Evolutionary conservation across 257 asterid species (phyloP).

Genomic region (Forsythia viridissima): DNA sequence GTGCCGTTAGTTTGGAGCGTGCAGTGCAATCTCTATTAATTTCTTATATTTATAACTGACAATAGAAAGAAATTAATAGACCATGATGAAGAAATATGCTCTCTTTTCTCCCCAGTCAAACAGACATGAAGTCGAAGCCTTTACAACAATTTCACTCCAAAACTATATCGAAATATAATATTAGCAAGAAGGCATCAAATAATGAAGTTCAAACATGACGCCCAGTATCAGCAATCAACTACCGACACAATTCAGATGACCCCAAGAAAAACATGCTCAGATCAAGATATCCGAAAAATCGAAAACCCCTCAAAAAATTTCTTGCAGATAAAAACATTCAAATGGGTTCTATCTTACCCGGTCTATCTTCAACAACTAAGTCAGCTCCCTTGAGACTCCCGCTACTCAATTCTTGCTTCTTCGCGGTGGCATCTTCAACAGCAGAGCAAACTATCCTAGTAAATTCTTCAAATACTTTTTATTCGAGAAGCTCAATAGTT

Average conservation of each 20-base stretch:
- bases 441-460: constrained; percentile 62
- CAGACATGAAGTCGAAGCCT: neutral
- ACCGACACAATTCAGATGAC: neutral
- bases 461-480: constrained; percentile 36
- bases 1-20: no score
- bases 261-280: neutral
- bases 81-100: constrained; percentile 11
- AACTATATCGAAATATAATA: neutral
- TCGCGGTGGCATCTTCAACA: constrained; percentile 63
- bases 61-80: constrained; percentile 10
- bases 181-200: neutral
- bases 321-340: neutral
- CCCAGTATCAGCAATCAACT: constrained; percentile 12
- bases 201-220: constrained; percentile 1
- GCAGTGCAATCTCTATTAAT: no score
- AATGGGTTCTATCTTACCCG: constrained; percentile 40
- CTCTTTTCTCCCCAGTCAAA: neutral
- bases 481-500: constrained; percentile 38
- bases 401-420: constrained; percentile 40
- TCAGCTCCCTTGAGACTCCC: constrained; percentile 37
- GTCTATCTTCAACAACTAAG: constrained; percentile 52
- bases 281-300: constrained; percentile 1
- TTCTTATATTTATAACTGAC: neutral
- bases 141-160: neutral
- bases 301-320: neutral